Base-by-base conservation (phyloP, 352 stramenopile species). In the Halophytophthora batemanensis region DNA sequence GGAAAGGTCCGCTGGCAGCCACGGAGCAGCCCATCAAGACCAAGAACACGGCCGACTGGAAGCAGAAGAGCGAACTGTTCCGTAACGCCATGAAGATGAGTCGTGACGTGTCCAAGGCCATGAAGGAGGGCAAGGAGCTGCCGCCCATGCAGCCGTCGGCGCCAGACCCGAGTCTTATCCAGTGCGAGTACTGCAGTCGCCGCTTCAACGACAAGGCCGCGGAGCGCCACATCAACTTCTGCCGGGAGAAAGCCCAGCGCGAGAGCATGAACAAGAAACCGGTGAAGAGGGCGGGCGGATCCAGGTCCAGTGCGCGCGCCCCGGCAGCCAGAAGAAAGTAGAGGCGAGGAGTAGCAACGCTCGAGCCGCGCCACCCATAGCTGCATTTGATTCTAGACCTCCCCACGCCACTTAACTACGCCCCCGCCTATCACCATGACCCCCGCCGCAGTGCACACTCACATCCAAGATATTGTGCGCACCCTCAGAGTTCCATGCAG, bases 151-250 rank as follows among this genome's bases (percentile, higher is more conserved):
- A 75, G 22, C 76, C 77, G 11, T 81, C 82, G 0, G 80, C 75
- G 8, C 78, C 77, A 3, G 82, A 96, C 45, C 80, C 80, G 33
- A 94, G 79, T 36, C 67, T 97, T 6, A 90, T 98, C 18, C 86
- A 82, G 34, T 98, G 92, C 59, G 87, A 95, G 50, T 89, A 95
- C 61, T 98, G 92, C 61, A 82, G 71, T 46, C 82, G 92, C 10
- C 77, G 79, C 17, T 98, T 97, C 59, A 98, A 97, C 53, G 84
- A 97, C 31, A 85, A 84, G 25, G 90, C 92, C 0, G 92, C 89
- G 1, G 90, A 97, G 43, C 70, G 92, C 3, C 92, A 98, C 59
- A 98, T 98, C 49, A 66, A 88, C 15, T 89, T 94, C 53, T 98
- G 92, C 58, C 80, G 90, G 56, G 82, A 96, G 56, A 96, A 90